Base-by-base conservation (phyloP, 164 flowering plant species). In the Annona squamosa region DNA sequence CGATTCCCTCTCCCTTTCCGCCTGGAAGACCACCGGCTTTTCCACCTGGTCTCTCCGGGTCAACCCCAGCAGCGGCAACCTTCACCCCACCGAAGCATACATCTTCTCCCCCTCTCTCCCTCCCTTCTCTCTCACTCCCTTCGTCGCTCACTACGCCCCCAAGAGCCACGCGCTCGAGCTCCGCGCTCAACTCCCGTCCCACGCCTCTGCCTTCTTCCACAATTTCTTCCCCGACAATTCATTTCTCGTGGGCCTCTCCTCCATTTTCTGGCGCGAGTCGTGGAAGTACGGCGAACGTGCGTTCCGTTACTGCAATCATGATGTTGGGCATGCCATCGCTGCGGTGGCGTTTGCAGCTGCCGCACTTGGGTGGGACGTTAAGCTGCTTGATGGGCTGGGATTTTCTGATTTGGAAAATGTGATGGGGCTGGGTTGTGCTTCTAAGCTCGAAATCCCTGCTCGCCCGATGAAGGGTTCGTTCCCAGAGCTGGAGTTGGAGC, bases 221-320 rank as follows among this genome's bases (percentile, higher is more conserved):
- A 75, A 78, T 3, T 81, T 77, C 48, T 84, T 88, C 47, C 95
- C 95, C 0, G 45, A 77, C 19, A 76, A 77, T 37, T 84, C 86
- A 0, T 90, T 94, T 74, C 82, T 94, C 12, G 71, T 94, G 62
- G 97, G 99, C 65, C 44, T 94, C 61, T 83, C 93, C 1, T 94
- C 99, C 0, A 84, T 94, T 71, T 92, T 92, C 75, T 94, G 97
- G 99, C 86, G 99, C 44, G 97, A 94, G 75, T 92, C 97, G 3
- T 94, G 99, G 97, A 94, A 94, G 82, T 94, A 94, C 64, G 95
- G 97, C 4, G 97, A 94, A 74, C 84, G 97, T 42, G 94, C 91
- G 12, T 90, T 89, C 76, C 81, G 97, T 80, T 92, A 91, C 77
- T 92, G 95, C 80, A 94, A 92, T 78, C 98, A 94, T 70, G 97